These are phyloP conservation scores for Iris pallida DNA, from an alignment of 116 monocot species.

Conservation along the genomic window DNA sequence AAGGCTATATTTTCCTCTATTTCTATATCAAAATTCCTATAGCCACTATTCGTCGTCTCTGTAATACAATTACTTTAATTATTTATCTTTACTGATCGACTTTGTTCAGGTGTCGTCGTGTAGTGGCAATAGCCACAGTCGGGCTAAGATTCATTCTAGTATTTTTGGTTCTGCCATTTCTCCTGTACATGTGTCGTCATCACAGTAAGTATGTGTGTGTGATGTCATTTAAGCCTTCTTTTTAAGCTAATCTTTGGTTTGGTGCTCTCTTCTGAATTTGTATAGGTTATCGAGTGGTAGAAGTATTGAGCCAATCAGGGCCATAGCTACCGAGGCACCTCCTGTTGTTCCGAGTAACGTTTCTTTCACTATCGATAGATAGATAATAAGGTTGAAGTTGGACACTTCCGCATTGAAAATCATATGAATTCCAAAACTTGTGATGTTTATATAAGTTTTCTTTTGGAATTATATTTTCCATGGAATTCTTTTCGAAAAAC, in stretches of 20 bases:
- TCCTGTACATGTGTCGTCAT: neutral
- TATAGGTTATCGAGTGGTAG: slow-evolving; percentile 16
- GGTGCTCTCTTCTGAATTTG: slow-evolving; percentile 11
- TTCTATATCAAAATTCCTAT: too few relatives aligned
- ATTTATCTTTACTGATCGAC: too few relatives aligned
- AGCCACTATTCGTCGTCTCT: too few relatives aligned
- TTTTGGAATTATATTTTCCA: too few relatives aligned
- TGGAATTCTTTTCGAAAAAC: too few relatives aligned
- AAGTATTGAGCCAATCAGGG: slow-evolving; percentile 36
- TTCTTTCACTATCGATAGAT: neutral
- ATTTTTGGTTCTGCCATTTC: slow-evolving; percentile 13
- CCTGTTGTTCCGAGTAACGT: slow-evolving; percentile 47
- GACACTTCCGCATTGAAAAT: neutral
- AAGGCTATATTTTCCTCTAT: too few relatives aligned
- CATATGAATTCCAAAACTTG: too few relatives aligned
- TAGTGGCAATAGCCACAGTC: slow-evolving; percentile 2
- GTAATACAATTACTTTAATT: too few relatives aligned
- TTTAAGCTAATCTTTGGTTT: neutral
- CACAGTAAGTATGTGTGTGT: too few relatives aligned
- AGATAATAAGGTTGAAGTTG: neutral
- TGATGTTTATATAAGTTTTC: too few relatives aligned
- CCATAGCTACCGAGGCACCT: too few relatives aligned
- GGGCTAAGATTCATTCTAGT: slow-evolving; percentile 11
- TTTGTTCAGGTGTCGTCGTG: slow-evolving; percentile 24
- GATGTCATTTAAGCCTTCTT: neutral